Conservation (phyloP, 371 early-diverging fungal species). For the Synchytrium microbalum region DNA sequence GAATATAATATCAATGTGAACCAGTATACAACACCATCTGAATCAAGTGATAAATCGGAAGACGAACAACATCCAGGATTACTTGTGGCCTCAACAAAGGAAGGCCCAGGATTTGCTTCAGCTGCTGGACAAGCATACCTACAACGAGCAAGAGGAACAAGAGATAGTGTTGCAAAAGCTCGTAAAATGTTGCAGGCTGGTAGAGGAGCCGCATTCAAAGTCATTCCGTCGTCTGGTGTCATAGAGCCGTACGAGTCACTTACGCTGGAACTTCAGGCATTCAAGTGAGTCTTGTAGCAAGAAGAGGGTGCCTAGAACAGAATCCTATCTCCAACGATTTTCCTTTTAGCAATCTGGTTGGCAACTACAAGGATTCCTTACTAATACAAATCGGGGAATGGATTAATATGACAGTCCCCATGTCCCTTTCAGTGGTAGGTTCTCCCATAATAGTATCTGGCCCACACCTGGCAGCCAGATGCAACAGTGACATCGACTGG, state of each 20-base stretch:
- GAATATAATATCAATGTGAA: background rate
- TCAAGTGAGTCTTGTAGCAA: background rate
- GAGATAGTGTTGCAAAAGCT: slow-evolving; percentile 28
- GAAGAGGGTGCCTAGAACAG: too few relatives aligned
- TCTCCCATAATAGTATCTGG: slow-evolving; percentile 36
- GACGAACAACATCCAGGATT: background rate
- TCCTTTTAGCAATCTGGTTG: slow-evolving; percentile 40
- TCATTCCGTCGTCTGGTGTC: slow-evolving; percentile 24
- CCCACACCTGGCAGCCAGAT: slow-evolving; percentile 28
- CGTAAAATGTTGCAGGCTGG: slow-evolving; percentile 28
- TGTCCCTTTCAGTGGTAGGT: slow-evolving; percentile 33
- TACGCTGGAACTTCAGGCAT: slow-evolving; percentile 11
- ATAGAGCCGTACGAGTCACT: slow-evolving; percentile 33
- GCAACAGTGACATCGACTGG: slow-evolving; percentile 15
- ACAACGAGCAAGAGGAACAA: slow-evolving; percentile 27
- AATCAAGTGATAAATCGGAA: background rate
- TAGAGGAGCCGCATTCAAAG: slow-evolving; percentile 39
- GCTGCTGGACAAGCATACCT: slow-evolving; percentile 31
- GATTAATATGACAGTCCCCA: slow-evolving; percentile 23
- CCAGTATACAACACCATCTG: background rate
- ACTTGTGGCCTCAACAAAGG: slow-evolving; percentile 16
- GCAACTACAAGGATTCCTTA: slow-evolving; percentile 30
- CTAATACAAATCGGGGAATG: slow-evolving; percentile 30
- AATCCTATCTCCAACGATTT: too few relatives aligned
- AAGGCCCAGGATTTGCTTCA: slow-evolving; percentile 32